Base-by-base conservation (phyloP, 352 stramenopile genomes). In the Globisporangium radiosum region DNA sequence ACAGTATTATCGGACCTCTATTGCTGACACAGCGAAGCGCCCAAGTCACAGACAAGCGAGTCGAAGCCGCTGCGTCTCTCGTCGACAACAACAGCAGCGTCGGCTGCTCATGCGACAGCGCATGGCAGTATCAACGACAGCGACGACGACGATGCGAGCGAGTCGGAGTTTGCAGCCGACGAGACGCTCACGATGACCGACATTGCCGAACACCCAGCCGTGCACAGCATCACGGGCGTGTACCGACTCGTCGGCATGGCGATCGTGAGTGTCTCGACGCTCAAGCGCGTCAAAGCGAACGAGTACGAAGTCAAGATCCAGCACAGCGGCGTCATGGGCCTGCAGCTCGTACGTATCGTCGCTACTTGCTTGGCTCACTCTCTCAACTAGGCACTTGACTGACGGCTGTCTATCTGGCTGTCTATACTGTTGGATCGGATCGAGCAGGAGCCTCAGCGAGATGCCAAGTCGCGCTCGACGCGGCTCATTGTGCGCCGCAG, bases 211-310 rank as follows among this genome's bases (percentile, higher is more conserved):
- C 82, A 92, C 53, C 82, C 83, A 5, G 66, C 81, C 7, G 78
- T 92, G 49, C 81, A 76, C 48, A 91, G 77, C 54, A 89, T 93
- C 64, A 92, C 83, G 7, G 83, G 83, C 43, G 83, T 91, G n/a
- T 91, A 93, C 62, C 80, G 81, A 60, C 78, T 87, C 11, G 80
- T 87, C 13, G 79, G 79, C 25, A 91, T 90, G 84, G 69, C 71
- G 39, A 84, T 80, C 54, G 81, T 91, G 43, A 91, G 81, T 57
- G 79, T 93, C n/a, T 91, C 81, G 19, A 91, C 76, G 5, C 56
- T 91, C 19, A 78, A 76, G 57, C 81, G 67, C 39, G 74, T 76
- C 56, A 91, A 91, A 63, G 70, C 84, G 9, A 93, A 93, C 56
- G 84, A 93, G 59, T 93, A 93, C 52, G 79, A 91, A 63, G 72